Evolutionary conservation across 768 basidiomycete genomes (phyloP), one percentile per base, ranked within the genome.

Genomic region (Ramaria rubella): DNA sequence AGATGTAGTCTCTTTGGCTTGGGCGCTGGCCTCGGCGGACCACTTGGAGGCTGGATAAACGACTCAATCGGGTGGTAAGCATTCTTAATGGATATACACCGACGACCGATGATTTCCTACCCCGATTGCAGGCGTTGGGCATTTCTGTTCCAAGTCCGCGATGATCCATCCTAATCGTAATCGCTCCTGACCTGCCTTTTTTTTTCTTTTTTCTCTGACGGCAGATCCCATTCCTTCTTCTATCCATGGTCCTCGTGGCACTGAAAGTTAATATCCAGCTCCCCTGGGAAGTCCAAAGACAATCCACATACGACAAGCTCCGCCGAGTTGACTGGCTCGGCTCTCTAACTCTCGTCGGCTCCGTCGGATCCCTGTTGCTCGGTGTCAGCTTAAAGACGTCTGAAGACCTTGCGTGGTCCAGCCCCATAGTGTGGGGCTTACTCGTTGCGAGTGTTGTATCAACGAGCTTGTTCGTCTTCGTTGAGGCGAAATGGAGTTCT

Each of bases 241-340:
- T 89, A 65, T 86, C 90, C 50, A 77, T 86, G 66, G 62, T 79
- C 56, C 67, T 95, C 57, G 86, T 94, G 49, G 77, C 77, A 11
- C 74, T 80, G 59, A 90, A 92, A 72, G 85, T 94, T 59, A 83
- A 89, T 64, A 88, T 94, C 58, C 73, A 74, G 60, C 74, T 93
- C 21, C 82, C 90, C n/a, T 74, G 78, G 59, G 80, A 83, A 54
- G 70, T 87, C 48, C 76, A 81, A 68, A 77, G 75, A 63, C 82
- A 83, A 69, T 70, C 75, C 42, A 63, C 82, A 21, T 73, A 72
- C 50, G 79, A 85, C 45, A 91, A 87, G 69, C 69, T 92, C 44
- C 75, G 78, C 49, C 85, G 90, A 23, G 86, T 96, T 64, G 94
- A 97, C 72, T 86, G 85, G 65, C 71, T 89, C 55, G 94, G 94